Conservation (phyloP, 306 rosid genomes). For the Lagenaria siceraria region DNA sequence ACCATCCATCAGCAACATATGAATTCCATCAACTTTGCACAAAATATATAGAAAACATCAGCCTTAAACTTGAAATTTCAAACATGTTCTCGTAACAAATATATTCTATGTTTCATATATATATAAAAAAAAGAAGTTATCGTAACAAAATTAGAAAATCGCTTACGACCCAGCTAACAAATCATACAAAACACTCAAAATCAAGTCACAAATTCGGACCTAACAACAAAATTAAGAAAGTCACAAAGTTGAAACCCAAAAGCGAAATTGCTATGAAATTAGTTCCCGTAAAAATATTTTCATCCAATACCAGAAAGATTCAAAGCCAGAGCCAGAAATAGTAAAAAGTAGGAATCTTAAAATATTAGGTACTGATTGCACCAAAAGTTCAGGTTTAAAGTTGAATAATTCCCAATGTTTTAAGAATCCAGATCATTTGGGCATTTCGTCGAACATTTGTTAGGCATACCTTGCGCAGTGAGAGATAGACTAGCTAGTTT, state of each 20-base stretch:
- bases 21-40: neutral
- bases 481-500: neutral
- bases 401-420: neutral
- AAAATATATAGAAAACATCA: neutral
- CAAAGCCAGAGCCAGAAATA: neutral
- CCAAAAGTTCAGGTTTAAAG: neutral
- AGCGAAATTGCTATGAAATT: neutral
- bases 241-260: neutral
- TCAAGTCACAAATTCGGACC: neutral
- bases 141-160: neutral
- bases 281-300: neutral
- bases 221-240: neutral
- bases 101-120: too few species aligned
- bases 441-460: neutral
- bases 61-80: neutral
- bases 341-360: neutral
- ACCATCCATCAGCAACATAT: neutral
- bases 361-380: neutral
- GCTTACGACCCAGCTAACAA: too few species aligned
- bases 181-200: neutral
- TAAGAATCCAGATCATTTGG: neutral
- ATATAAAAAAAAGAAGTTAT: too few species aligned
- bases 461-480: neutral
- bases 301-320: neutral
- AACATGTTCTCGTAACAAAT: neutral